Percentiles rank a stretch among this genome's conserved stretches.
Evolutionary conservation across 352 stramenopile genomes (phyloP).

Genomic region (Pythium dissimile): DNA sequence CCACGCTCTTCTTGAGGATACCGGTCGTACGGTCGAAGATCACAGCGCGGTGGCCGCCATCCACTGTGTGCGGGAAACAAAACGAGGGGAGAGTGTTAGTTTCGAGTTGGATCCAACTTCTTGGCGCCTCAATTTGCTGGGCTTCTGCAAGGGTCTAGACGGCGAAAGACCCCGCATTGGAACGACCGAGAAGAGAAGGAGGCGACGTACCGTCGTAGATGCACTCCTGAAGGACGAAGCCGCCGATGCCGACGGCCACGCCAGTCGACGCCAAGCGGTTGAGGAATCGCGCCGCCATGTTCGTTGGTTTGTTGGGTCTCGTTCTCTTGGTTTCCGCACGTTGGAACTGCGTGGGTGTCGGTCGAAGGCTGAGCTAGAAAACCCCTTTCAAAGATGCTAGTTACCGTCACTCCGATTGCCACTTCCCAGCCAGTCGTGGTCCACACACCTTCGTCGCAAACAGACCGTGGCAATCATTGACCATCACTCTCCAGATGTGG

Average conservation of each 20-base stretch:
- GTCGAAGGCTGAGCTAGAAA: not conserved
- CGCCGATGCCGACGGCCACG: constrained; percentile 57
- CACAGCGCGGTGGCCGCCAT: constrained; percentile 97
- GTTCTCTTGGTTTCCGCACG: constrained; percentile 14
- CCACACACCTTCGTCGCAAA: not conserved
- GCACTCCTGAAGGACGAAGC: constrained; percentile 70
- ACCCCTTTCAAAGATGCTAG: constrained; percentile 13
- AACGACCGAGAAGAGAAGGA: not conserved
- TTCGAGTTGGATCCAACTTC: no score
- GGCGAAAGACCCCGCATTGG: no score
- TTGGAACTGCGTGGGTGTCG: constrained; percentile 12
- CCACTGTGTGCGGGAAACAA: constrained; percentile 67
- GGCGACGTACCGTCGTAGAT: constrained; percentile 76
- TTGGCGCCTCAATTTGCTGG: no score
- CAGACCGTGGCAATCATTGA: no score
- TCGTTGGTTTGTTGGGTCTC: constrained; percentile 9
- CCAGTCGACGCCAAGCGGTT: constrained; percentile 64
- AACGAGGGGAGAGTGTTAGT: not conserved
- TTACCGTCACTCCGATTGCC: constrained; percentile 10
- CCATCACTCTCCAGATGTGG: constrained; percentile 3
- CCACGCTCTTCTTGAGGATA: constrained; percentile 93
- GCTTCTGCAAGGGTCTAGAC: no score
- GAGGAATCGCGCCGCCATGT: constrained; percentile 70
- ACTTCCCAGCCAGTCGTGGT: constrained; percentile 22
- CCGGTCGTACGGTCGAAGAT: constrained; percentile 99